These are phyloP conservation scores for Casuarina cunninghamiana DNA, from an alignment of 306 rosid species.

Conservation along the genomic window DNA sequence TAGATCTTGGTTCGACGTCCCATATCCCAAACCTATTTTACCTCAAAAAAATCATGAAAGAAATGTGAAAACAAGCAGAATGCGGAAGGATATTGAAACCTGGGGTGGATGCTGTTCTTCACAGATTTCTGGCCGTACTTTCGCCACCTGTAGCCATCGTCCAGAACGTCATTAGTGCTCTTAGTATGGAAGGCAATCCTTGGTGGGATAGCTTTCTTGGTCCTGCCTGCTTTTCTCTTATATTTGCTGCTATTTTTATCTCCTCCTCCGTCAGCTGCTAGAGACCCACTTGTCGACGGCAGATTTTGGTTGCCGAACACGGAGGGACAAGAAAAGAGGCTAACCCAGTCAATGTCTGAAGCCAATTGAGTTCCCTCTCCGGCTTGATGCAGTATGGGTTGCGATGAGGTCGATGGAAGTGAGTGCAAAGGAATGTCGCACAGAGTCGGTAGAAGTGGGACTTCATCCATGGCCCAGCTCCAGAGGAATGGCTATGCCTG, in stretches of 20 bases:
- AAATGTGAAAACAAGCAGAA: too few relatives aligned
- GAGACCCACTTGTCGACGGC: slow-evolving; percentile 14
- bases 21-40: too few relatives aligned
- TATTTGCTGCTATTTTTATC: slow-evolving; percentile 26
- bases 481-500: not conserved
- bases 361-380: slow-evolving; percentile 23
- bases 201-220: slow-evolving; percentile 49
- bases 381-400: slow-evolving; percentile 27
- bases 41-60: too few relatives aligned
- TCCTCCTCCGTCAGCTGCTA: slow-evolving; percentile 25
- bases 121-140: slow-evolving; percentile 95
- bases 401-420: slow-evolving; percentile 7
- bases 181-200: slow-evolving; percentile 89
- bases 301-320: slow-evolving; percentile 21
- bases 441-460: slow-evolving; percentile 4
- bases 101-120: slow-evolving; percentile 71
- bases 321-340: slow-evolving; percentile 44
- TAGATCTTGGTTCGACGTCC: too few relatives aligned
- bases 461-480: slow-evolving; percentile 36
- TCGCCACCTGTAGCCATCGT: slow-evolving; percentile 92
- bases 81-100: slow-evolving; percentile 32
- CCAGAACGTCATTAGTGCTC: slow-evolving; percentile 83
- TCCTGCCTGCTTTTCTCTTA: slow-evolving; percentile 36
- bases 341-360: slow-evolving; percentile 54
- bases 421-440: not conserved